phyloP scores from a whole-genome alignment of 768 basidiomycete genomes.

The Psilocybe cubensis region DNA sequence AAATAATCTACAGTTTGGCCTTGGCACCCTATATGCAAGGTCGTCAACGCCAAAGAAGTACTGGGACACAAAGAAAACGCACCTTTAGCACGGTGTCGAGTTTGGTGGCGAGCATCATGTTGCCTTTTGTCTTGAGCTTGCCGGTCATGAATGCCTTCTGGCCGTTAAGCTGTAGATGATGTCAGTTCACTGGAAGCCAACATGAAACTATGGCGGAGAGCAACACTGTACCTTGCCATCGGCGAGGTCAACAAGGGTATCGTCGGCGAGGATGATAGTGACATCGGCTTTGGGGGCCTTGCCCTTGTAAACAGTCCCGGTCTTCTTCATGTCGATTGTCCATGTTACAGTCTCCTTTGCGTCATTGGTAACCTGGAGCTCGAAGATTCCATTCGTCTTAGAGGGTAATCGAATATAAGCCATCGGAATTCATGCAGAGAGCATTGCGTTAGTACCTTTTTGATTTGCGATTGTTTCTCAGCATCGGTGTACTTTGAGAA shows the following conservation, averaged over 20 bases:
- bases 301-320: constrained; percentile 78
- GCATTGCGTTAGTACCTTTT: constrained; percentile 57
- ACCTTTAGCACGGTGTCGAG: constrained; percentile 86
- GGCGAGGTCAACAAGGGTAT: constrained; percentile 73
- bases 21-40: constrained; percentile 36
- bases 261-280: constrained; percentile 77
- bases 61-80: constrained; percentile 15
- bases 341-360: constrained; percentile 74
- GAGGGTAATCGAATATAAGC: constrained; percentile 1
- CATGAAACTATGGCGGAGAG: not conserved
- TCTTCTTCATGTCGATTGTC: constrained; percentile 94
- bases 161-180: constrained; percentile 68
- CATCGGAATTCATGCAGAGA: not conserved
- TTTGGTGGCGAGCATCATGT: constrained; percentile 94
- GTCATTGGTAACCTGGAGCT: constrained; percentile 77
- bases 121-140: constrained; percentile 89
- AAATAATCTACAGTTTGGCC: constrained; percentile 44
- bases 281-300: constrained; percentile 79
- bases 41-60: not conserved
- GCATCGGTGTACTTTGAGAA: constrained; percentile 58
- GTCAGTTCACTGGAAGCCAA: not conserved
- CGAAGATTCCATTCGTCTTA: constrained; percentile 90
- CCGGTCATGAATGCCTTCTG: constrained; percentile 98
- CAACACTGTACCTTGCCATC: constrained; percentile 61
- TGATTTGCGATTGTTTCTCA: constrained; percentile 71